Conservation (phyloP, 176 grass and related monocot genomes). For the Zea mays region DNA sequence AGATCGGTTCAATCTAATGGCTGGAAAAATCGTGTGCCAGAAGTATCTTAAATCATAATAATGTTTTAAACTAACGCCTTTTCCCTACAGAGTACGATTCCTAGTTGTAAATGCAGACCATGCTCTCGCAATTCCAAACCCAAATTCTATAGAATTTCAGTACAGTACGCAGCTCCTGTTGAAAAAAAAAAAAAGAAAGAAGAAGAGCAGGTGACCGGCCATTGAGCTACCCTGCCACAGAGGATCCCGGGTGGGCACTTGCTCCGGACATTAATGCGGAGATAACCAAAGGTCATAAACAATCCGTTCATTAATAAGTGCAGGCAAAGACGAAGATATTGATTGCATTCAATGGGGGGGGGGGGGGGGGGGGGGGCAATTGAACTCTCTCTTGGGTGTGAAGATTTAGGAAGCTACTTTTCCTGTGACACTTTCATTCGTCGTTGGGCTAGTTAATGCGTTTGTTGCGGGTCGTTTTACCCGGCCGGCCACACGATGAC, state of each 20-base stretch:
- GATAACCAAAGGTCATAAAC: slow-evolving; percentile 48
- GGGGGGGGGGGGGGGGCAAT: not conserved
- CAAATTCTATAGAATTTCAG: not conserved
- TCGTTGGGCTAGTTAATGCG: slow-evolving; percentile 36
- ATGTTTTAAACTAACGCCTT: too few relatives aligned
- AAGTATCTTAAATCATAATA: too few relatives aligned
- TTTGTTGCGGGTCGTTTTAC: slow-evolving; percentile 42
- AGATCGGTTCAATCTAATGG: too few relatives aligned
- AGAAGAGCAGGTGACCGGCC: too few relatives aligned
- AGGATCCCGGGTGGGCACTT: slow-evolving; percentile 21
- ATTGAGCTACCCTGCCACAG: slow-evolving; percentile 17
- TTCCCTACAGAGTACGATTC: too few relatives aligned
- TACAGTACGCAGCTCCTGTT: not conserved
- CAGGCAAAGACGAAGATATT: slow-evolving; percentile 29
- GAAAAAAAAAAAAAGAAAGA: too few relatives aligned
- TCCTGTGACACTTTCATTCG: slow-evolving; percentile 40
- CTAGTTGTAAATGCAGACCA: too few relatives aligned
- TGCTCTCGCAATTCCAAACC: too few relatives aligned
- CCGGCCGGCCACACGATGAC: not conserved
- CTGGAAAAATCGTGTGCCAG: too few relatives aligned
- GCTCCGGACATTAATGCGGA: slow-evolving; percentile 21
- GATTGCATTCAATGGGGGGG: slow-evolving; percentile 48
- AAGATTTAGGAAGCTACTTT: slow-evolving; percentile 51
- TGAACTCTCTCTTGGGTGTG: slow-evolving; percentile 43
- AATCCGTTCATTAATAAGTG: slow-evolving; percentile 47